These are phyloP conservation scores for Phlebiopsis flavidoalba DNA, from an alignment of 768 basidiomycete species.

Conservation along the genomic window DNA sequence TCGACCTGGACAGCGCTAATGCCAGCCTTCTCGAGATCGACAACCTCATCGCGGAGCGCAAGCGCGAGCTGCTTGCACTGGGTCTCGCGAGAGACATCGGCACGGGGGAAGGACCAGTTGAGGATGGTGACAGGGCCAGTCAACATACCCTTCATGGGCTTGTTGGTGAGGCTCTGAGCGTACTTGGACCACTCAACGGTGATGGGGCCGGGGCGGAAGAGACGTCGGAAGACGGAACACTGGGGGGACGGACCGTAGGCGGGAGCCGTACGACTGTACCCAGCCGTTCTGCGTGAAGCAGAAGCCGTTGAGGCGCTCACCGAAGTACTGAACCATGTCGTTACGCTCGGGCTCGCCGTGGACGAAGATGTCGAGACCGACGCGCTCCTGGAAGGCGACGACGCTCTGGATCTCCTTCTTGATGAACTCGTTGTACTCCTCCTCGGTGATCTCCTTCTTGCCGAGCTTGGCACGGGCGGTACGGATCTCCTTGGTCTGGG, in stretches of 20 bases:
- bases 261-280: slow-evolving; percentile 99
- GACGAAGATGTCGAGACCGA: slow-evolving; percentile 94
- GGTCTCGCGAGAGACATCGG: slow-evolving; percentile 91
- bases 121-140: slow-evolving; percentile 98
- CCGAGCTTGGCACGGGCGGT: slow-evolving; percentile 90
- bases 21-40: slow-evolving; percentile 94
- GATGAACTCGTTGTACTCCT: slow-evolving; percentile 95
- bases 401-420: slow-evolving; percentile 94
- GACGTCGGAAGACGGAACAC: slow-evolving; percentile 97
- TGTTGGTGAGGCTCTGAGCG: slow-evolving; percentile 88
- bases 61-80: slow-evolving; percentile 98
- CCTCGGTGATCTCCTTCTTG: slow-evolving; percentile 83
- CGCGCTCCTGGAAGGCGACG: slow-evolving; percentile 94
- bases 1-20: slow-evolving; percentile 99
- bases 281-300: slow-evolving; percentile 98
- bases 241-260: slow-evolving; percentile 97
- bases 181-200: slow-evolving; percentile 97
- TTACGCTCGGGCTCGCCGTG: slow-evolving; percentile 99
- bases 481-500: slow-evolving; percentile 99
- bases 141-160: slow-evolving; percentile 99
- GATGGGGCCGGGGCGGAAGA: slow-evolving; percentile 88
- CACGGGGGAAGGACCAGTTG: slow-evolving; percentile 99
- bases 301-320: slow-evolving; percentile 91
- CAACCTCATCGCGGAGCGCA: slow-evolving; percentile 95
- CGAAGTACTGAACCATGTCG: slow-evolving; percentile 99